phyloP scores from a whole-genome alignment of 2,329 filamentous ascomycete species.

The Sarocladium oryzae region DNA sequence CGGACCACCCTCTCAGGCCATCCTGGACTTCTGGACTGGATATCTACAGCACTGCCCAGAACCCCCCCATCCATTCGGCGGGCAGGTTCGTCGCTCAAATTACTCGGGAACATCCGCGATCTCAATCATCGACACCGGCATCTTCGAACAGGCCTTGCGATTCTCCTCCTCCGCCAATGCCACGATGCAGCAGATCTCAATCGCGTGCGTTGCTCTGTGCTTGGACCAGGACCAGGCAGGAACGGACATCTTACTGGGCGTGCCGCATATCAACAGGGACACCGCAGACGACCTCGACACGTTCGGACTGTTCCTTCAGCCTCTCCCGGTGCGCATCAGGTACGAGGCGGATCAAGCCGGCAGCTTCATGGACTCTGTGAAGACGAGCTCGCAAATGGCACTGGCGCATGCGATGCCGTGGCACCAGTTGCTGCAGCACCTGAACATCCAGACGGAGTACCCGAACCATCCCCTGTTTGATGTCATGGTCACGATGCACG shows the following conservation, averaged over 20 bases:
- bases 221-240: neutral
- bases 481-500: conserved; percentile 19
- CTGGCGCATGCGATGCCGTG: conserved; percentile 23
- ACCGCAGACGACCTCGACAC: neutral
- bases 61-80: no score
- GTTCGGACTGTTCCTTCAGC: neutral
- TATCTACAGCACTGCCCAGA: no score
- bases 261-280: neutral
- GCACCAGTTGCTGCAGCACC: conserved; percentile 20
- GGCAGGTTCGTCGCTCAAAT: no score
- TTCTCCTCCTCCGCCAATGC: neutral
- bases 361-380: conserved; percentile 12
- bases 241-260: neutral
- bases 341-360: neutral
- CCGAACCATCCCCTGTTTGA: conserved; percentile 18
- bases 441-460: conserved; percentile 11
- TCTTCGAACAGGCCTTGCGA: no score
- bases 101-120: no score
- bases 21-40: no score
- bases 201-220: neutral
- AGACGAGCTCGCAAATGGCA: conserved; percentile 17
- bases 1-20: neutral
- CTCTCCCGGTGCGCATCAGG: neutral
- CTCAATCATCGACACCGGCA: no score
- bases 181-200: neutral